phyloP scores from a whole-genome alignment of 352 stramenopile genomes.

The Phytophthora pinifolia region DNA sequence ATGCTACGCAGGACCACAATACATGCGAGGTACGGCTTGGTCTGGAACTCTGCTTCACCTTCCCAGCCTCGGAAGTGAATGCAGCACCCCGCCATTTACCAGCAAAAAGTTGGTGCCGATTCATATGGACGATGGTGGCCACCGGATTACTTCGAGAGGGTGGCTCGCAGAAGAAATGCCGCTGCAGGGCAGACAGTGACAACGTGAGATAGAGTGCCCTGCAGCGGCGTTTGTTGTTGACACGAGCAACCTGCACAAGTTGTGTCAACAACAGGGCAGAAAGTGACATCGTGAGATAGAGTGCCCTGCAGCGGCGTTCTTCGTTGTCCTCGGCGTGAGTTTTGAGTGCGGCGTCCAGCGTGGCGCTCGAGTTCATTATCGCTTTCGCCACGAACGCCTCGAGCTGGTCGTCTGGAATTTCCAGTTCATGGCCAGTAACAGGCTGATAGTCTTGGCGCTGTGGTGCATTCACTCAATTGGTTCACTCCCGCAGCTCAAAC shows the following conservation, averaged over 20 bases:
- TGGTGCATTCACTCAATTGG: conserved; percentile 6
- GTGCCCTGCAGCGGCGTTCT: no score
- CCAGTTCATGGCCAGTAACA: conserved; percentile 1
- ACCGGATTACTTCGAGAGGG: conserved; percentile 27
- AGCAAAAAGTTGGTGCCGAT: conserved; percentile 1
- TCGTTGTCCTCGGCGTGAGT: conserved; percentile 21
- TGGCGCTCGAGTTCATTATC: conserved; percentile 13
- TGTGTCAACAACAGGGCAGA: no score
- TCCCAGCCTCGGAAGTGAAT: not conserved
- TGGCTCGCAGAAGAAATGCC: conserved; percentile 10
- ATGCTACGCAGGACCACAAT: no score
- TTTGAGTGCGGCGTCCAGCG: conserved; percentile 11
- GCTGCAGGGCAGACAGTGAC: no score
- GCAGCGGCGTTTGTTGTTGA: no score
- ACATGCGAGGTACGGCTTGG: no score
- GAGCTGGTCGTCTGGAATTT: conserved; percentile 3
- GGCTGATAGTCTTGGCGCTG: conserved; percentile 2
- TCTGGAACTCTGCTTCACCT: not conserved
- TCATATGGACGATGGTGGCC: conserved; percentile 17
- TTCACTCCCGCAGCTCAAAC: conserved; percentile 10
- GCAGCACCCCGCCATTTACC: conserved; percentile 6
- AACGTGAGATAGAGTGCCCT: no score
- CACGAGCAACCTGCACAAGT: no score
- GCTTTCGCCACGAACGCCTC: conserved; percentile 16
- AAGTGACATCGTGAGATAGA: no score